phyloP scores from a whole-genome alignment of 2,329 filamentous ascomycete species.

The Delphinella strobiligena region DNA sequence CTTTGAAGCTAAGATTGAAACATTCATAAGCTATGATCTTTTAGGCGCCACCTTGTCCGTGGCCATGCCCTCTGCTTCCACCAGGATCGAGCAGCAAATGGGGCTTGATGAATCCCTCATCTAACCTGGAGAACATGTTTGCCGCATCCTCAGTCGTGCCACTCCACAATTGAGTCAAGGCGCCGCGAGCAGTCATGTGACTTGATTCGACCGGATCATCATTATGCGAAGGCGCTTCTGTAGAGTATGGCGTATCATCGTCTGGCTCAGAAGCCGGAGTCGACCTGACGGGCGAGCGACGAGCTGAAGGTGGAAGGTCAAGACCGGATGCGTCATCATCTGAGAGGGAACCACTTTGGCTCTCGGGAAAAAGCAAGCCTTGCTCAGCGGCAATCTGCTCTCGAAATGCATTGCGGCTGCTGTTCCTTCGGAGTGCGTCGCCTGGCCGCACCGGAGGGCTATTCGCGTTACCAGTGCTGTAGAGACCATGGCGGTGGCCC shows the following conservation, averaged over 20 bases:
- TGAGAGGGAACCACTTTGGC: conserved; percentile 28
- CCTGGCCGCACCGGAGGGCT: conserved; percentile 33
- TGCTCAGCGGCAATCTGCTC: conserved; percentile 37
- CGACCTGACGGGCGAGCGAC: conserved; percentile 25
- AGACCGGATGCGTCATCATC: conserved; percentile 44
- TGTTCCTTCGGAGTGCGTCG: conserved; percentile 37
- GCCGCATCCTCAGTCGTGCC: conserved; percentile 74
- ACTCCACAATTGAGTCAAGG: conserved; percentile 68
- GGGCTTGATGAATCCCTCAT: conserved; percentile 94
- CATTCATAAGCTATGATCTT: neutral
- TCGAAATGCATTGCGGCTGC: conserved; percentile 34
- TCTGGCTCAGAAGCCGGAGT: conserved; percentile 18
- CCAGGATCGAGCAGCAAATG: conserved; percentile 65
- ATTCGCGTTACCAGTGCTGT: conserved; percentile 45
- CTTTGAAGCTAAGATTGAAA: neutral
- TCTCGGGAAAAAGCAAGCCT: conserved; percentile 39
- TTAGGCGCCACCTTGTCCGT: conserved; percentile 3
- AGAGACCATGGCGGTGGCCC: conserved; percentile 43
- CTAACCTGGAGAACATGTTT: conserved; percentile 79
- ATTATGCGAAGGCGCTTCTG: conserved; percentile 5
- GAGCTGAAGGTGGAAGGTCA: conserved; percentile 47
- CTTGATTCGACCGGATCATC: conserved; percentile 11
- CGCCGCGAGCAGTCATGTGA: conserved; percentile 57
- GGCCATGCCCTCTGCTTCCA: conserved; percentile 11
- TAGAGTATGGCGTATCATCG: conserved; percentile 8